phyloP scores from a whole-genome alignment of 768 basidiomycete species.

The Leccinum sublutescens region DNA sequence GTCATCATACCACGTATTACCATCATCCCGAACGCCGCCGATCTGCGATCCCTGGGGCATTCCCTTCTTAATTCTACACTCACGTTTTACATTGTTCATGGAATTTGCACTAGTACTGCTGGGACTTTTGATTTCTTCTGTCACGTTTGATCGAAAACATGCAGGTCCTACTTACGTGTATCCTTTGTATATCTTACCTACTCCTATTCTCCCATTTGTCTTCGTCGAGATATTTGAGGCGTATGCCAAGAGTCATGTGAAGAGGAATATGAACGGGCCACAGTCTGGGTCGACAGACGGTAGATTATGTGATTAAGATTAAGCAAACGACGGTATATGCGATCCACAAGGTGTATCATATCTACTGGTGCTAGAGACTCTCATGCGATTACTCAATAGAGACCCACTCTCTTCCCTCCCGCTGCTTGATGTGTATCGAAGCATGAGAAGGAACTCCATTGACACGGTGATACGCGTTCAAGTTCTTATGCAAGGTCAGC shows the following conservation, averaged over 20 bases:
- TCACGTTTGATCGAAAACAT: not conserved
- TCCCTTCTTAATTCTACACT: constrained; percentile 27
- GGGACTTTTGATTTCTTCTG: not conserved
- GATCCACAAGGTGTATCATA: constrained; percentile 9
- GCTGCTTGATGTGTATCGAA: constrained; percentile 65
- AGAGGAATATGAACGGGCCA: not conserved
- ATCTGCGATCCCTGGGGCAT: constrained; percentile 60
- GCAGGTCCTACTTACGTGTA: not conserved
- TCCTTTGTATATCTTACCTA: not conserved
- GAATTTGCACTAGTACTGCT: not conserved
- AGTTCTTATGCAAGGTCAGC: constrained; percentile 96
- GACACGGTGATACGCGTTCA: constrained; percentile 92
- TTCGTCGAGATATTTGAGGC: not conserved
- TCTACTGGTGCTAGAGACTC: constrained; percentile 4
- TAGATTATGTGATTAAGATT: constrained; percentile 21
- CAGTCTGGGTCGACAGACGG: not conserved
- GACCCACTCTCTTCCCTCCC: constrained; percentile 28
- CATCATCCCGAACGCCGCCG: constrained; percentile 74
- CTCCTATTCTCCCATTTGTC: not conserved
- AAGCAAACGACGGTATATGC: constrained; percentile 26
- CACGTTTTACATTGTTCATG: not conserved
- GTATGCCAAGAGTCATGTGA: not conserved
- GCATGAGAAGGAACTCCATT: constrained; percentile 79
- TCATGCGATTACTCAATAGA: constrained; percentile 21
- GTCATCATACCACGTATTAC: constrained; percentile 79